Evolutionary conservation across 1,139 yeast genomes (phyloP).

Genomic region (Hemisphaericaspora lyxosophila): DNA sequence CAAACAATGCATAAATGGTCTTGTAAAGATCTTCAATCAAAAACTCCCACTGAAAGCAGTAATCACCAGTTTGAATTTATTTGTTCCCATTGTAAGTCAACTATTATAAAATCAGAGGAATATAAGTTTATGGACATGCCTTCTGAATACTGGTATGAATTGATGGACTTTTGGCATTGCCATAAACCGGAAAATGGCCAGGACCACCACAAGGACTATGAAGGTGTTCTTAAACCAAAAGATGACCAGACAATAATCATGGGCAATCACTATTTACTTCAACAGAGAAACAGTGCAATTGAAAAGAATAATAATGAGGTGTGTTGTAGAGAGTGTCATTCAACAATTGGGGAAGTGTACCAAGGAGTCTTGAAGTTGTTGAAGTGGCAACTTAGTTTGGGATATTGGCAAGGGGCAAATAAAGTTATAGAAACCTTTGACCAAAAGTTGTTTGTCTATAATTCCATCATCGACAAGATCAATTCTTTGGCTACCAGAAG

Average conservation of each 20-base stretch:
- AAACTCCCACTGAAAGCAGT: constrained; percentile 27
- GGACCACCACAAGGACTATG: constrained; percentile 24
- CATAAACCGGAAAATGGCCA: constrained; percentile 65
- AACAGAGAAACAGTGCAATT: constrained; percentile 27
- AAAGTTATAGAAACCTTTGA: constrained; percentile 21
- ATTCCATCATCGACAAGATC: constrained; percentile 42
- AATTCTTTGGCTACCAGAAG: constrained; percentile 48
- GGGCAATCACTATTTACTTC: constrained; percentile 58
- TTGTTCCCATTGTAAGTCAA: constrained; percentile 32
- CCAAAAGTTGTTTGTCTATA: constrained; percentile 36
- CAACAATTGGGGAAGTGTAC: constrained; percentile 33
- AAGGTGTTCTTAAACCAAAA: constrained; percentile 47
- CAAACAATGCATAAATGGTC: constrained; percentile 36
- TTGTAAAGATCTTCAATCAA: constrained; percentile 33
- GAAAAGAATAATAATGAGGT: constrained; percentile 11
- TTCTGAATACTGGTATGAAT: constrained; percentile 88
- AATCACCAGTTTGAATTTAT: constrained; percentile 31
- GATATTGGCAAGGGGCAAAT: constrained; percentile 13
- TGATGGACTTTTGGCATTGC: constrained; percentile 99
- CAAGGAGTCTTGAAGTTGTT: constrained; percentile 34
- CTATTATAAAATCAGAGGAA: constrained; percentile 28
- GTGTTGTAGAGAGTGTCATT: constrained; percentile 32
- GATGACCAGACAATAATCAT: constrained; percentile 42
- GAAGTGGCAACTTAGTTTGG: constrained; percentile 61
- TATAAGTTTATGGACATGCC: constrained; percentile 67